A percentile compares a stretch with the other conserved stretches of the same genome.
Conservation (phyloP, 805 yeast species). For the Barnettozyma californica region DNA sequence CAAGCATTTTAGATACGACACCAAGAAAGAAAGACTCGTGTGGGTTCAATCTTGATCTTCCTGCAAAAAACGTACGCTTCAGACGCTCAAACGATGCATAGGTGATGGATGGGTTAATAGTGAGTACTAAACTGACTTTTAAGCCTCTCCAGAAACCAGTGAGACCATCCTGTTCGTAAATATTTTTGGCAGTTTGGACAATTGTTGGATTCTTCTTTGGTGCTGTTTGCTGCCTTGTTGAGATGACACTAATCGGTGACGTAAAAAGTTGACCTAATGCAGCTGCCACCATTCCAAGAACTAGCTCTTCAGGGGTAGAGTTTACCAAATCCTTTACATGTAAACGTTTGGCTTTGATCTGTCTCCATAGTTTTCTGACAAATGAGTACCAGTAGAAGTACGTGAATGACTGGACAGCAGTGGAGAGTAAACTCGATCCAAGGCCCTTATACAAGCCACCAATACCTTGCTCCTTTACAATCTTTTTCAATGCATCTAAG, state of each 20-base stretch:
- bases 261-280: constrained; percentile 77
- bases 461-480: constrained; percentile 54
- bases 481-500: constrained; percentile 55
- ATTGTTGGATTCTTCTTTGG: constrained; percentile 29
- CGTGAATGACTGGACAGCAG: constrained; percentile 73
- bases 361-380: constrained; percentile 45
- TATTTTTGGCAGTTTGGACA: constrained; percentile 41
- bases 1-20: constrained; percentile 73
- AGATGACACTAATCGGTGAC: constrained; percentile 72
- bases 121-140: constrained; percentile 71
- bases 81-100: constrained; percentile 75
- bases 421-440: constrained; percentile 58
- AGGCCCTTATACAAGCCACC: constrained; percentile 71
- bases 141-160: constrained; percentile 80
- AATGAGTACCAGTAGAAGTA: constrained; percentile 86
- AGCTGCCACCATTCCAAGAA: constrained; percentile 76
- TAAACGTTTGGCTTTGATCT: constrained; percentile 32
- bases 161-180: constrained; percentile 58
- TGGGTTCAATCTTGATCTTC: constrained; percentile 42
- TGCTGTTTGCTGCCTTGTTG: constrained; percentile 60
- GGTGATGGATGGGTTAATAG: constrained; percentile 81
- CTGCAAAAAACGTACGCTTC: constrained; percentile 39
- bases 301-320: constrained; percentile 61
- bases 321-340: constrained; percentile 25
- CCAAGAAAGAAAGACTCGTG: constrained; percentile 67